Percentiles rank a stretch among this genome's conserved stretches.
Evolutionary conservation across 2,329 filamentous ascomycete species (phyloP).

Genomic region (Nectriaceae sp.): DNA sequence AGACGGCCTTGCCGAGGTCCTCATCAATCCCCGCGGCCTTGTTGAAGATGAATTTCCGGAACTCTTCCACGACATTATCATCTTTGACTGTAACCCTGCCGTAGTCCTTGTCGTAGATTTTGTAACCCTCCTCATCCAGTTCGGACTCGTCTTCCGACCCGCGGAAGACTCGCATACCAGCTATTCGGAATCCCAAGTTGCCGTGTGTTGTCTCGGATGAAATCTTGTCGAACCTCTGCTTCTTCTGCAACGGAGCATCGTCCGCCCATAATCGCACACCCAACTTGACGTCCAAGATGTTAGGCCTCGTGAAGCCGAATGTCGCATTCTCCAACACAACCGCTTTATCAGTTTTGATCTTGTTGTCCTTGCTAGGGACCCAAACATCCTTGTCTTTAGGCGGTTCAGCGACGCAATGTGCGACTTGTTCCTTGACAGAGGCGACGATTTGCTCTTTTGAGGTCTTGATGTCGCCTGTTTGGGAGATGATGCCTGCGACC

Average conservation of each 20-base stretch:
- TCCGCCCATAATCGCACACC: conserved; percentile 86
- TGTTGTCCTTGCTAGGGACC: conserved; percentile 53
- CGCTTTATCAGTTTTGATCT: conserved; percentile 75
- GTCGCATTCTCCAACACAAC: conserved; percentile 86
- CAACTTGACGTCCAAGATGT: conserved; percentile 92
- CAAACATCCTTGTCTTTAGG: conserved; percentile 36
- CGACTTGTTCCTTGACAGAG: conserved; percentile 35
- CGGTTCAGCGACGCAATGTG: conserved; percentile 14
- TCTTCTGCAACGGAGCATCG: conserved; percentile 61
- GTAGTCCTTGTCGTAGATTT: conserved; percentile 64
- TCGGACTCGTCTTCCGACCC: conserved; percentile 54
- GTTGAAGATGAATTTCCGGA: conserved; percentile 61
- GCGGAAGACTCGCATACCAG: conserved; percentile 65
- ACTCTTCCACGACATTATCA: conserved; percentile 55
- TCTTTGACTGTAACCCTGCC: conserved; percentile 55
- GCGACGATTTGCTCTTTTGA: conserved; percentile 36
- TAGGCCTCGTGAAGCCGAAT: conserved; percentile 78
- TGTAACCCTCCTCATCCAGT: conserved; percentile 57
- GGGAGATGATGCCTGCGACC: conserved; percentile 45
- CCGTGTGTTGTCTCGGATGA: conserved; percentile 60
- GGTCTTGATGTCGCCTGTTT: conserved; percentile 34
- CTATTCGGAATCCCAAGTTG: conserved; percentile 62
- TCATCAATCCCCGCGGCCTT: conserved; percentile 58
- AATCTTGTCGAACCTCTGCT: conserved; percentile 61
- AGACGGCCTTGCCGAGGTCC: conserved; percentile 57